Evolutionary conservation across 371 early-diverging fungal species (phyloP).

Genomic region (Apophysomyces trapeziformis): DNA sequence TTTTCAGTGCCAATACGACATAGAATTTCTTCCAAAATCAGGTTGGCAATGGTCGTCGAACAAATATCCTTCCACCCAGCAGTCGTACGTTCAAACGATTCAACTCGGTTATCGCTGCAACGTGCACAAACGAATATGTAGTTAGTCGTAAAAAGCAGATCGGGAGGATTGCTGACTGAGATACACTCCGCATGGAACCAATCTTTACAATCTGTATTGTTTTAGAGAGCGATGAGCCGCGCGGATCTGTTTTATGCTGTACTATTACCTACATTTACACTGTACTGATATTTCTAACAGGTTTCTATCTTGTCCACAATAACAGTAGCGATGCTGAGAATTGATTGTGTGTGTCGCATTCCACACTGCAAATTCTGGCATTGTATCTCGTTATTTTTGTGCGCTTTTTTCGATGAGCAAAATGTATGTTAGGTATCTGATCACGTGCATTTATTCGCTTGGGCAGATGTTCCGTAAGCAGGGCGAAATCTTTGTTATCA

Average conservation of each 20-base stretch:
- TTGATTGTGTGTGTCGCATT: slow-evolving; percentile 69
- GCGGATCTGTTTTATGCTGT: background rate
- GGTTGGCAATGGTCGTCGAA: slow-evolving; percentile 67
- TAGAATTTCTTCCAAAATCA: slow-evolving; percentile 61
- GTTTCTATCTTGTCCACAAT: slow-evolving; percentile 68
- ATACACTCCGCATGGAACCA: slow-evolving; percentile 75
- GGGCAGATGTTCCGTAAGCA: too few relatives aligned
- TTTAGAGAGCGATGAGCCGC: slow-evolving; percentile 3
- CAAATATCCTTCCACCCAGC: slow-evolving; percentile 78
- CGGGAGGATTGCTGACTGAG: slow-evolving; percentile 50
- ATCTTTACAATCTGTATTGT: slow-evolving; percentile 55
- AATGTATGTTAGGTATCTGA: too few relatives aligned
- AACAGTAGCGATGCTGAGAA: slow-evolving; percentile 65
- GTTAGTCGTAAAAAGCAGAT: slow-evolving; percentile 67
- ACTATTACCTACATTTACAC: slow-evolving; percentile 54
- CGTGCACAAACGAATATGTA: slow-evolving; percentile 62
- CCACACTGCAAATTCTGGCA: slow-evolving; percentile 39
- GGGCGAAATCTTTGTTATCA: too few relatives aligned
- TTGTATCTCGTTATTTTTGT: slow-evolving; percentile 18
- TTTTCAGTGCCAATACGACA: slow-evolving; percentile 33
- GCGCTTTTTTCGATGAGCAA: background rate
- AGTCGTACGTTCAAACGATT: slow-evolving; percentile 64
- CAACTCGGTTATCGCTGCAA: slow-evolving; percentile 44
- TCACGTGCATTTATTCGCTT: too few relatives aligned
- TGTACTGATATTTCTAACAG: slow-evolving; percentile 62